phyloP scores from a whole-genome alignment of 257 asterid genomes.

The Fraxinus cuspidata region DNA sequence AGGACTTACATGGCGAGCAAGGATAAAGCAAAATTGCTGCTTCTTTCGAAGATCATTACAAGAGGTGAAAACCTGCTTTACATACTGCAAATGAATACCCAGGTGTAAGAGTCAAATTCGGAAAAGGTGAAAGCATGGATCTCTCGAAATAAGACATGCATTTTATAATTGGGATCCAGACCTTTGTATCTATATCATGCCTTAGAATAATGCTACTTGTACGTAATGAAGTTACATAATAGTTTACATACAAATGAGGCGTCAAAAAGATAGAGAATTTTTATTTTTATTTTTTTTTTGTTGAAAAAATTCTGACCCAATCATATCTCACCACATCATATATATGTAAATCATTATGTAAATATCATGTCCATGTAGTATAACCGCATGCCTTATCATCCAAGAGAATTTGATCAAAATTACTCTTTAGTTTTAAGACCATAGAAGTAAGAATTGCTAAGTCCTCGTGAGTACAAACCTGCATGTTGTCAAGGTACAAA shows the following conservation, averaged over 20 bases:
- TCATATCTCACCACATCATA: too few species aligned
- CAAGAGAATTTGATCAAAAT: neutral
- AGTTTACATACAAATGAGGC: too few species aligned
- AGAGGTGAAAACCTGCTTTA: conserved; percentile 61
- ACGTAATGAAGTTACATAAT: neutral
- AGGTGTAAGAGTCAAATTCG: conserved; percentile 12
- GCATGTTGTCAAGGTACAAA: conserved; percentile 69
- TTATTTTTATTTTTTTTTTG: too few species aligned
- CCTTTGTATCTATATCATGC: conserved; percentile 1
- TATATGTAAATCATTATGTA: too few species aligned
- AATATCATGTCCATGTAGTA: too few species aligned
- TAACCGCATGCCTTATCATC: neutral
- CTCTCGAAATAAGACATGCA: neutral
- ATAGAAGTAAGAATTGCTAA: conserved; percentile 9
- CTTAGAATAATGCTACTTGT: neutral
- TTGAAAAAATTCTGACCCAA: too few species aligned
- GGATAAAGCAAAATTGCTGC: conserved; percentile 81
- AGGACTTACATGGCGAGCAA: conserved; percentile 87
- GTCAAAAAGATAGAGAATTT: too few species aligned
- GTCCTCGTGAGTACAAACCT: conserved; percentile 48
- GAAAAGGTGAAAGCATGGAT: neutral
- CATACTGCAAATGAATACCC: conserved; percentile 61
- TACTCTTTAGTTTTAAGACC: conserved; percentile 1
- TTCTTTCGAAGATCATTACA: conserved; percentile 59
- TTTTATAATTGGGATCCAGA: conserved; percentile 3